phyloP scores from a whole-genome alignment of 306 rosid genomes.

The Trifolium fragiferum region DNA sequence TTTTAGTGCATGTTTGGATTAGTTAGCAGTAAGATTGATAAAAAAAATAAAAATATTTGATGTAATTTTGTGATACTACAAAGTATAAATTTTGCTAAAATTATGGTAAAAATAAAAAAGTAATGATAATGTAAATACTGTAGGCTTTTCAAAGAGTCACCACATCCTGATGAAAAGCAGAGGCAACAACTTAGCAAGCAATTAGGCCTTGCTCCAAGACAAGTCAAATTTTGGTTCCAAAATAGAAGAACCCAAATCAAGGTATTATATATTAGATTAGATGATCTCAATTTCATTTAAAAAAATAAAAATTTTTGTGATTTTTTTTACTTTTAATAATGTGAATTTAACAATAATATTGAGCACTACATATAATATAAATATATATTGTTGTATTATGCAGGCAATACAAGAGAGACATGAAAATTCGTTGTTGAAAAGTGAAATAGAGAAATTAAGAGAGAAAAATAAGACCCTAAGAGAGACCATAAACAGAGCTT shows the following conservation, averaged over 20 bases:
- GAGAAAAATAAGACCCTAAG: constrained; percentile 80
- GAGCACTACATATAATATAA: background rate
- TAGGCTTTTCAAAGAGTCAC: constrained; percentile 96
- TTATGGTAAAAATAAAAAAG: constrained; percentile 1
- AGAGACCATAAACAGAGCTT: constrained; percentile 69
- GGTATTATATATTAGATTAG: constrained; percentile 41
- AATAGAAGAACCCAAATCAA: constrained; percentile 99
- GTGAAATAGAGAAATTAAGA: constrained; percentile 83
- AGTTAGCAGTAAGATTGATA: too few species aligned
- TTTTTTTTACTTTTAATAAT: background rate
- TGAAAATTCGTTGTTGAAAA: constrained; percentile 81
- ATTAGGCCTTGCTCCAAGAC: constrained; percentile 92
- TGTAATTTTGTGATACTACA: too few species aligned
- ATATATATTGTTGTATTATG: background rate
- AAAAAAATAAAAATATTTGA: too few species aligned
- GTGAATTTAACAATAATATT: background rate
- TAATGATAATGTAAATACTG: constrained; percentile 3
- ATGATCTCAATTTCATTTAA: background rate
- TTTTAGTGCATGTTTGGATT: background rate
- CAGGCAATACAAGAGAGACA: constrained; percentile 99
- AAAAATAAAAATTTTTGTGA: too few species aligned
- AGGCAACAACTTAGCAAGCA: constrained; percentile 94
- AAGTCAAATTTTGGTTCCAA: constrained; percentile 99
- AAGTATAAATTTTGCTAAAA: too few species aligned
- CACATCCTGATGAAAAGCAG: constrained; percentile 98